Percentiles rank a stretch among this genome's conserved stretches.
These are phyloP conservation scores for Pseudoturritis turrita DNA, from an alignment of 345 rosid species.

Conservation along the genomic window DNA sequence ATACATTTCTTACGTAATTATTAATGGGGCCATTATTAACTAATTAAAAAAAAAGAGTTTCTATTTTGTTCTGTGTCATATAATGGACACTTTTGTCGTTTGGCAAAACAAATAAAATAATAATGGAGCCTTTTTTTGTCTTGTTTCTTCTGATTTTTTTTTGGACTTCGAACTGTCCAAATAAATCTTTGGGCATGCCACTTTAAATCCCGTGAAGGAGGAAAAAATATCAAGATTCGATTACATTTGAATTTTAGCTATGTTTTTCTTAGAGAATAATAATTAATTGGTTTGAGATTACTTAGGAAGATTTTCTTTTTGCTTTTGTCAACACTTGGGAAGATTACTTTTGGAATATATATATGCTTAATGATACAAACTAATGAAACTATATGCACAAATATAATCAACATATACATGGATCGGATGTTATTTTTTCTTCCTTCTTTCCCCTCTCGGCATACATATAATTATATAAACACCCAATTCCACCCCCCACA, in stretches of 20 bases:
- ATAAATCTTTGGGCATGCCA: slow-evolving; percentile 1
- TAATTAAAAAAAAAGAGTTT: neutral
- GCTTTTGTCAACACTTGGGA: neutral
- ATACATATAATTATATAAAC: neutral
- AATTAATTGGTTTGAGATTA: neutral
- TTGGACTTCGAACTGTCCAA: neutral
- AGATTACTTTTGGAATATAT: neutral
- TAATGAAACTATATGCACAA: neutral
- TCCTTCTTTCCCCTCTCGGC: neutral
- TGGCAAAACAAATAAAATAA: slow-evolving; percentile 4
- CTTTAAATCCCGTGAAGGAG: slow-evolving; percentile 17
- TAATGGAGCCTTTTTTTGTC: slow-evolving; percentile 6
- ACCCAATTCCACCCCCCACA: slow-evolving; percentile 6
- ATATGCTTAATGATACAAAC: neutral
- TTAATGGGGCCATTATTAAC: neutral
- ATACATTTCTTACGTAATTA: slow-evolving; percentile 7
- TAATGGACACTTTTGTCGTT: slow-evolving; percentile 21
- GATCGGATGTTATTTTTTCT: neutral
- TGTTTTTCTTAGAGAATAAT: neutral
- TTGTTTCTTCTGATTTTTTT: slow-evolving; percentile 3
- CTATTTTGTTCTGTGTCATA: neutral
- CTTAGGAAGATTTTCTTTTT: neutral
- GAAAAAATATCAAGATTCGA: neutral
- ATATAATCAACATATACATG: neutral
- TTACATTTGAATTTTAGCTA: neutral